phyloP scores from a whole-genome alignment of 2,329 filamentous ascomycete genomes.

The Aspergillus flavus region DNA sequence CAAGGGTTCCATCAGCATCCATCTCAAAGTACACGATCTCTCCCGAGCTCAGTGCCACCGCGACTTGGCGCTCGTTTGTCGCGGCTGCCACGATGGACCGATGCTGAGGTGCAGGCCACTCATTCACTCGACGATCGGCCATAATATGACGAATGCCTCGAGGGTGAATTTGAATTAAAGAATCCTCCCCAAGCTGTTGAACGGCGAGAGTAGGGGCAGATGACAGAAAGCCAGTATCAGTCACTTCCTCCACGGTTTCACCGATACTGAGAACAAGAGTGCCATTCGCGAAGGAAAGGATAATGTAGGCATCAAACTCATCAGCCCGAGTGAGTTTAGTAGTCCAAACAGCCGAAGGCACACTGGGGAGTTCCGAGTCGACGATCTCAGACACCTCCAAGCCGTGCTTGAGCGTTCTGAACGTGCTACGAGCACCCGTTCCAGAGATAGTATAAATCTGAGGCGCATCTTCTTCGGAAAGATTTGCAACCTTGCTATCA shows the following conservation, averaged over 20 bases:
- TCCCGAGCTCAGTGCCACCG: constrained; percentile 89
- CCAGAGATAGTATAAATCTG: constrained; percentile 95
- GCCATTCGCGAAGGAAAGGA: constrained; percentile 88
- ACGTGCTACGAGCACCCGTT: constrained; percentile 82
- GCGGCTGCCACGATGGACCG: constrained; percentile 92
- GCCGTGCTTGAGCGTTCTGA: constrained; percentile 89
- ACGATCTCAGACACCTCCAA: constrained; percentile 93
- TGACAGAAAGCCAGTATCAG: constrained; percentile 87
- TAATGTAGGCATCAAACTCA: constrained; percentile 89
- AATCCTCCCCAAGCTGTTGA: constrained; percentile 90
- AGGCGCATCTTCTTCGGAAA: constrained; percentile 89
- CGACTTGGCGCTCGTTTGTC: constrained; percentile 90
- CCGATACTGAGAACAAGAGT: constrained; percentile 94
- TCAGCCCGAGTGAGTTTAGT: constrained; percentile 82
- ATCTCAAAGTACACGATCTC: constrained; percentile 99
- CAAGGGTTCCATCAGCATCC: constrained; percentile 85
- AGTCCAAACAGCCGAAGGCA: constrained; percentile 93
- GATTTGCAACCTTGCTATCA: constrained; percentile 87
- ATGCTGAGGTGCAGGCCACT: constrained; percentile 93
- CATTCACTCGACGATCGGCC: constrained; percentile 74
- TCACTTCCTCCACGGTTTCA: constrained; percentile 94
- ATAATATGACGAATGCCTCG: constrained; percentile 92
- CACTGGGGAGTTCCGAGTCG: constrained; percentile 85
- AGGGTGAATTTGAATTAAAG: constrained; percentile 92
- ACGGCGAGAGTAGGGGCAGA: constrained; percentile 88